phyloP scores from a whole-genome alignment of 305 asterid genomes.

The Solanum hybrid region DNA sequence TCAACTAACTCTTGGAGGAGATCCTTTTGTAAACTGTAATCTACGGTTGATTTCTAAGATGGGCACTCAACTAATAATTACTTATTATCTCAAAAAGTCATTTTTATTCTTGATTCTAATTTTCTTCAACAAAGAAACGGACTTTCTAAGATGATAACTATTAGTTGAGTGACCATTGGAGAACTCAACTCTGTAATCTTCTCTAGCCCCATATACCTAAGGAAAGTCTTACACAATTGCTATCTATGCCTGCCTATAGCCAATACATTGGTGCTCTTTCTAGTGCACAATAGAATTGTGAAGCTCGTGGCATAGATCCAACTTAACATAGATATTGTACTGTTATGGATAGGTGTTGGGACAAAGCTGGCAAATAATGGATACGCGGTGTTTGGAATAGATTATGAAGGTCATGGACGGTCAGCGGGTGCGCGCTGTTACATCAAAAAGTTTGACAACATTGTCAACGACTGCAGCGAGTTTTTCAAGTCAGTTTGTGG shows the following conservation, averaged over 20 bases:
- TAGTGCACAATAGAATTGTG: neutral
- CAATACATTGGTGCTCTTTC: neutral
- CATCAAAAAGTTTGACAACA: slow-evolving; percentile 69
- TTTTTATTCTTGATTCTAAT: neutral
- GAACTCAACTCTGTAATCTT: neutral
- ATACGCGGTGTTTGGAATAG: slow-evolving; percentile 76
- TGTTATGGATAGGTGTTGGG: slow-evolving; percentile 51
- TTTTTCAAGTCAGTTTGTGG: slow-evolving; percentile 75
- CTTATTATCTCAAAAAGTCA: neutral
- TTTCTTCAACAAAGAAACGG: neutral
- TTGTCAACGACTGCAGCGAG: slow-evolving; percentile 52
- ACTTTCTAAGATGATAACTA: neutral
- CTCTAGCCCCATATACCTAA: neutral
- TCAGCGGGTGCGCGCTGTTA: slow-evolving; percentile 86
- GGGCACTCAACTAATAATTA: neutral
- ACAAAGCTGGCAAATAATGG: slow-evolving; percentile 60
- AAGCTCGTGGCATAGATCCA: neutral
- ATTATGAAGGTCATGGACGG: slow-evolving; percentile 94
- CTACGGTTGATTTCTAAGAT: neutral
- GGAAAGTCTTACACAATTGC: neutral
- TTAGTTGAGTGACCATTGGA: neutral
- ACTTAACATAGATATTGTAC: neutral
- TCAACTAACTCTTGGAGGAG: neutral
- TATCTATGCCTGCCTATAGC: neutral
- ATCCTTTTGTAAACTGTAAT: neutral